Evolutionary conservation across 2,329 filamentous ascomycete species (phyloP).

Genomic region (Xylaria sp.): DNA sequence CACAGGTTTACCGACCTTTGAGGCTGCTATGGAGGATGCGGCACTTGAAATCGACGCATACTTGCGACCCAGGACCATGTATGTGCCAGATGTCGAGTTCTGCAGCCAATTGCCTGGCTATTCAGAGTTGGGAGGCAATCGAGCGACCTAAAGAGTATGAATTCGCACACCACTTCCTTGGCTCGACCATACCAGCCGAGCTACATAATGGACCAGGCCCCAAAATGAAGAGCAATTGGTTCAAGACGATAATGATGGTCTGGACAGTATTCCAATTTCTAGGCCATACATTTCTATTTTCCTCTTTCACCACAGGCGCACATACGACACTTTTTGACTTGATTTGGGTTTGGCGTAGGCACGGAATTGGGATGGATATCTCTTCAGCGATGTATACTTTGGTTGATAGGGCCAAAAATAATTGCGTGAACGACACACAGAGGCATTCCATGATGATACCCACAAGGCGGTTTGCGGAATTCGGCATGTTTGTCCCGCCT

Average conservation of each 20-base stretch:
- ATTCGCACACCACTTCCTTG: background rate
- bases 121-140: conserved; percentile 30
- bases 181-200: background rate
- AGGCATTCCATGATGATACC: conserved; percentile 32
- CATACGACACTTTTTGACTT: background rate
- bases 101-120: conserved; percentile 53
- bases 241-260: background rate
- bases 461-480: conserved; percentile 21
- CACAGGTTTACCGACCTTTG: conserved; percentile 58
- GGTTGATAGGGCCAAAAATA: background rate
- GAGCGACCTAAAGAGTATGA: conserved; percentile 8
- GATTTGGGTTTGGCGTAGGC: conserved; percentile 1
- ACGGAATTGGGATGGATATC: background rate
- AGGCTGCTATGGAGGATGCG: conserved; percentile 54
- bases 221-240: background rate
- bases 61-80: conserved; percentile 56
- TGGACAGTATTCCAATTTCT: background rate
- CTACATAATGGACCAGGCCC: background rate
- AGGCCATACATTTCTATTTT: background rate
- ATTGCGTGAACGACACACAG: conserved; percentile 9
- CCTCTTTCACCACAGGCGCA: conserved; percentile 2
- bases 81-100: conserved; percentile 50
- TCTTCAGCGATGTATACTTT: background rate
- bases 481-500: background rate
- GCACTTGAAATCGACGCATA: conserved; percentile 57